Base-by-base conservation (phyloP, 805 yeast species). In the Starmera quercuum region DNA sequence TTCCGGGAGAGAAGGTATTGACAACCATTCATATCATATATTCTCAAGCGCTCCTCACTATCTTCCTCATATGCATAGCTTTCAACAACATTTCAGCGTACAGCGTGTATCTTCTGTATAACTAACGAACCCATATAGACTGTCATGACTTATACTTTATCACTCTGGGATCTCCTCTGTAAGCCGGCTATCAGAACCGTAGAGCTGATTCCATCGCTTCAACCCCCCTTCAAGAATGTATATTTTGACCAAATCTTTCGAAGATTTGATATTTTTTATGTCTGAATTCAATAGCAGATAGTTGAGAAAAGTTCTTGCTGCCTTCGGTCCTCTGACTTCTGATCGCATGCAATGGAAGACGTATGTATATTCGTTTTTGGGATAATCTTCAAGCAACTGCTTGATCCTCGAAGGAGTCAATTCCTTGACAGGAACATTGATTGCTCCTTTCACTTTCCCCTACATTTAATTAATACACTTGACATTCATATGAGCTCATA, bases 301-400 rank as follows among this genome's bases (percentile, higher is more conserved):
- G 10, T 35, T 23, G 2, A 46, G 19, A 13, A 47, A 39, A 22
- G 22, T 32, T 20, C 29, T 28, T 0, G 46, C 37, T 32, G 46
- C 37, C 4, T 27, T 23, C 2, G 53, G 53, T 7, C 51, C 51
- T 20, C 53, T 24, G 6, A 29, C 31, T 30, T 46, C 36, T 7
- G 50, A 45, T 33, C 53, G 32, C 51, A 48, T 48, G 22, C 53
- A 48, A 26, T 49, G 53, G 33, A 49, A 42, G 6, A 47, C 35
- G 26, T 38, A 42, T 1, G 14, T 26, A 8, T 36, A 26, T 2
- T n/a, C n/a, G n/a, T n/a, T n/a, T n/a, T n/a, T n/a, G n/a, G n/a
- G n/a, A n/a, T n/a, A n/a, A n/a, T n/a, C n/a, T n/a, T n/a, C n/a
- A n/a, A n/a, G n/a, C n/a, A n/a, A n/a, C n/a, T n/a, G n/a, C n/a